A percentile compares a stretch with the other conserved stretches of the same genome.
These are phyloP conservation scores for Jamesozyma piceae DNA, from an alignment of 805 yeast genomes.

Conservation along the genomic window DNA sequence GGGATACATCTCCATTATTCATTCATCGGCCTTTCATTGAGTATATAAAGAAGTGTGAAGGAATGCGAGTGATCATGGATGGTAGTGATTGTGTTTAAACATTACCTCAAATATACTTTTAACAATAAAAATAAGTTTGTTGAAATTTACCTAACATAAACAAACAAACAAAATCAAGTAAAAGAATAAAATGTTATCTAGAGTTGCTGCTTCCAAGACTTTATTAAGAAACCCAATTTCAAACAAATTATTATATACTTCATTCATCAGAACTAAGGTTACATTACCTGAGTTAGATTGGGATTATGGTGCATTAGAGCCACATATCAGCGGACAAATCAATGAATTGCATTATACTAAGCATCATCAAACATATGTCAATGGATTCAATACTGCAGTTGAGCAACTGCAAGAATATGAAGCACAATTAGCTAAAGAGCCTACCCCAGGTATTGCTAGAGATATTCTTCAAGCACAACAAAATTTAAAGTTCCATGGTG, in stretches of 20 bases:
- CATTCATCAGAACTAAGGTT: conserved; percentile 46
- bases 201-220: conserved; percentile 1
- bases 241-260: not conserved
- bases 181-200: conserved; percentile 9
- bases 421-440: conserved; percentile 46
- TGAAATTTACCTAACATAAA: too few species aligned
- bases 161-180: too few species aligned
- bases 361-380: conserved; percentile 89
- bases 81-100: too few species aligned
- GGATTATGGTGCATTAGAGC: conserved; percentile 81
- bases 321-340: conserved; percentile 75
- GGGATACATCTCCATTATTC: too few species aligned
- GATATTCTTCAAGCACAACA: conserved; percentile 51
- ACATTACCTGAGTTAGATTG: conserved; percentile 74
- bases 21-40: too few species aligned
- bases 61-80: too few species aligned
- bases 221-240: not conserved
- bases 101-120: too few species aligned
- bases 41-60: too few species aligned
- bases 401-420: conserved; percentile 66
- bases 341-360: conserved; percentile 80
- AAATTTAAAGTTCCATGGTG: conserved; percentile 81
- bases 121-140: too few species aligned
- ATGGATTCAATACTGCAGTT: conserved; percentile 68
- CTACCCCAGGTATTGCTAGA: conserved; percentile 29